phyloP scores from a whole-genome alignment of 2,329 filamentous ascomycete genomes.

The Penicillium paneum region DNA sequence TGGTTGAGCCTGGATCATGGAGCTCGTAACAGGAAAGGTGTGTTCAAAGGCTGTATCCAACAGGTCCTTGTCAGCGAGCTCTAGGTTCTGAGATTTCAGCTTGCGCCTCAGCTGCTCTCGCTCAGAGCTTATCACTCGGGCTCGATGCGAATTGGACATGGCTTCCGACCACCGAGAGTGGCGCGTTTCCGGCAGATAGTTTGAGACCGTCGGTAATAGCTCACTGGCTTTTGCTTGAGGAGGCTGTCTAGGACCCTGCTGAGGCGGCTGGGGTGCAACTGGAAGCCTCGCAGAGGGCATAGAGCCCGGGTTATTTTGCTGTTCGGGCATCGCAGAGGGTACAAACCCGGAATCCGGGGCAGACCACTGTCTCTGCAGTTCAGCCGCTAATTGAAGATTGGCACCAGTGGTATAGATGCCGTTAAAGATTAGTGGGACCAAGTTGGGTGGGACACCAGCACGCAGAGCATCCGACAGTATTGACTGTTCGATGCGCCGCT shows the following conservation, averaged over 20 bases:
- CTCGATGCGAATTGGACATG: background rate
- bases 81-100: background rate
- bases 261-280: background rate
- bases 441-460: constrained; percentile 68
- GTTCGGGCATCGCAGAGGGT: background rate
- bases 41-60: background rate
- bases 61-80: background rate
- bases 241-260: background rate
- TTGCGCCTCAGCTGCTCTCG: background rate
- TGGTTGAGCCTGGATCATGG: background rate
- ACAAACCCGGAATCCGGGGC: background rate
- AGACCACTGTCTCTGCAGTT: background rate
- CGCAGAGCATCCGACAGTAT: constrained; percentile 67
- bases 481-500: constrained; percentile 68
- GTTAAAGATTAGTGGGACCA: constrained; percentile 69
- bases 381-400: background rate
- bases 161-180: background rate
- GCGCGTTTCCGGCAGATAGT: background rate
- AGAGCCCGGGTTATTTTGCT: background rate
- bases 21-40: background rate
- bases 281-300: background rate
- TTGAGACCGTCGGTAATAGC: background rate
- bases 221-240: background rate
- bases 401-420: background rate
- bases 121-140: background rate